Percentiles rank a stretch among this genome's conserved stretches.
Evolutionary conservation across 2,329 filamentous ascomycete genomes (phyloP).

Genomic region (Colletotrichum sp.): DNA sequence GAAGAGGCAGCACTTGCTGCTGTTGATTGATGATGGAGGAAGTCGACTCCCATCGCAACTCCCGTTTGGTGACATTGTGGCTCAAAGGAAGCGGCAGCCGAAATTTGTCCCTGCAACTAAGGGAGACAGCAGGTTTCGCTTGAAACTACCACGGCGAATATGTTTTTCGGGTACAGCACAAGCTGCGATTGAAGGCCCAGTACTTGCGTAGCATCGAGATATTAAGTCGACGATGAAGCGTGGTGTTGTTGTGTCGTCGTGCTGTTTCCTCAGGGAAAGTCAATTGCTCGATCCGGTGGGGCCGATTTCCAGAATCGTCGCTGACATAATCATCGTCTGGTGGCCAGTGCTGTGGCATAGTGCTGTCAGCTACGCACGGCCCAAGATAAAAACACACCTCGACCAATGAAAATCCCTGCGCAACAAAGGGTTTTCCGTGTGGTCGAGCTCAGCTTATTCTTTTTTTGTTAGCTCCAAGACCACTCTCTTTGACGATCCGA

Average conservation of each 20-base stretch:
- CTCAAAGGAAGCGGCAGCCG: neutral
- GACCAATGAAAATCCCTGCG: constrained; percentile 25
- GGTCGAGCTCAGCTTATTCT: neutral
- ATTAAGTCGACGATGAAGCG: rapidly evolving
- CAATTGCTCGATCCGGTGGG: neutral
- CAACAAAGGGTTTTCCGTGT: constrained; percentile 23
- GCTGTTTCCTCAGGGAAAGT: neutral
- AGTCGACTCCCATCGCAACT: neutral
- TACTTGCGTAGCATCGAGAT: rapidly evolving
- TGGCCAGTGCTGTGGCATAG: neutral
- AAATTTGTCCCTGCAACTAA: neutral
- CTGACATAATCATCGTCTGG: neutral
- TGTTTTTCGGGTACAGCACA: no score
- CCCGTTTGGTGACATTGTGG: neutral
- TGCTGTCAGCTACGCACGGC: neutral
- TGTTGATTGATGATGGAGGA: rapidly evolving
- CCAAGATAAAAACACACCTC: neutral
- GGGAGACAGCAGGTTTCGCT: neutral
- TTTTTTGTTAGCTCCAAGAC: neutral
- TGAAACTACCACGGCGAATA: neutral
- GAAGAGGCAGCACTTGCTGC: neutral
- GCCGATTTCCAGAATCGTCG: neutral
- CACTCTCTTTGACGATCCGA: neutral
- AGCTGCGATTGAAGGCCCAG: no score
- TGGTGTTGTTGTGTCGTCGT: rapidly evolving